phyloP scores from a whole-genome alignment of 176 grass and related monocot genomes.

The Raddia distichophylla region DNA sequence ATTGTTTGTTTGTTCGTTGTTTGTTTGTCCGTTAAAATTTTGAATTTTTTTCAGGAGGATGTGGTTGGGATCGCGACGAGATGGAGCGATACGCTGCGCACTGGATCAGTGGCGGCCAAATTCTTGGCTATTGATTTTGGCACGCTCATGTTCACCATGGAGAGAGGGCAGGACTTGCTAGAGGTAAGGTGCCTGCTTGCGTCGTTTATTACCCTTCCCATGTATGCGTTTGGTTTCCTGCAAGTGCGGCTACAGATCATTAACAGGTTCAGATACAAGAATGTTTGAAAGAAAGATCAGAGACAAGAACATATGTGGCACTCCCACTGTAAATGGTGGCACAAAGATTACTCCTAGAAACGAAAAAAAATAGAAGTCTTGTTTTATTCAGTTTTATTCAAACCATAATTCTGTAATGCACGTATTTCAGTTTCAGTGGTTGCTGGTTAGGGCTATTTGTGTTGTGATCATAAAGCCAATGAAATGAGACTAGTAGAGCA shows the following conservation, averaged over 20 bases:
- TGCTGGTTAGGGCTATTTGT: too few relatives aligned
- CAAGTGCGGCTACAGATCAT: background rate
- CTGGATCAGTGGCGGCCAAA: slow-evolving; percentile 42
- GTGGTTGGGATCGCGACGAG: slow-evolving; percentile 60
- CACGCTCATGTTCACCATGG: slow-evolving; percentile 25
- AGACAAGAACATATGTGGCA: background rate
- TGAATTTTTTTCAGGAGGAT: slow-evolving; percentile 46
- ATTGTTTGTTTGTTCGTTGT: background rate
- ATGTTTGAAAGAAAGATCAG: too few relatives aligned
- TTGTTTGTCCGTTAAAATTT: background rate
- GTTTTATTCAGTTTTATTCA: too few relatives aligned
- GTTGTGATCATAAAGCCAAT: too few relatives aligned
- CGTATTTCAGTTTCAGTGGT: background rate
- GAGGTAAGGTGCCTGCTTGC: slow-evolving; percentile 49
- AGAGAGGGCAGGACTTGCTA: slow-evolving; percentile 63
- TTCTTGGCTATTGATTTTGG: too few relatives aligned
- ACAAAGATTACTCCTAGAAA: too few relatives aligned
- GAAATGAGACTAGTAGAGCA: too few relatives aligned
- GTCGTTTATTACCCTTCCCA: background rate
- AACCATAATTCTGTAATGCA: background rate
- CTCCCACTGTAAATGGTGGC: too few relatives aligned
- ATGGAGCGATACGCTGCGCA: slow-evolving; percentile 84
- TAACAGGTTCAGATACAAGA: background rate
- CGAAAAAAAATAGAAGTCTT: too few relatives aligned
- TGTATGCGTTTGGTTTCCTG: background rate